Base-by-base conservation (phyloP, 768 basidiomycete species). In the Tricholoma sp. region DNA sequence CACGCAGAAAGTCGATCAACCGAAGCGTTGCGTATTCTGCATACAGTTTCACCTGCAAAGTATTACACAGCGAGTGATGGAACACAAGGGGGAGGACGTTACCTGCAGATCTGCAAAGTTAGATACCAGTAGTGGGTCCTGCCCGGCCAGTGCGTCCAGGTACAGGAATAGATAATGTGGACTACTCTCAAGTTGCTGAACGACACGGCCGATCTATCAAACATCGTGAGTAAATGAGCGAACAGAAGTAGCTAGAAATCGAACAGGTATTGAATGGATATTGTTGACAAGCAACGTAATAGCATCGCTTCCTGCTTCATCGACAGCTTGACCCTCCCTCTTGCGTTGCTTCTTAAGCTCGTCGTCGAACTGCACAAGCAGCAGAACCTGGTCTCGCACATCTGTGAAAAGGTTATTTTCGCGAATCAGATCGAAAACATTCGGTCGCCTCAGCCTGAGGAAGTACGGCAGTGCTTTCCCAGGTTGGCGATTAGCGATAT, bases 331-430 rank as follows among this genome's bases (percentile, higher is more conserved):
- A 0, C 75, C 79, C 6, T 74, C 74, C 56, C 69, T 68, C 60
- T 75, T 76, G 20, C 79, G 76, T 65, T 80, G 82, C 61, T 83
- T 82, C 71, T 84, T 83, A 31, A 95, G 74, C 67, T 96, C 92
- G 55, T 91, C 86, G 63, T 98, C 96, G 59, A 98, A 98, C 65
- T 98, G 93, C 11, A 99, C 88, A 1, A 99, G 83, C 10, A 94
- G 76, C 2, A 97, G 74, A 15, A 91, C 94, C 70, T 97, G 94
- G 65, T 98, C 94, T 65, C 91, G 89, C 2, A 99, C 91, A 54
- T 91, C 92, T 20, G 94, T 91, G 70, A 97, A 99, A 6, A 99
- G 75, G 64, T 96, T 96, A 66, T 97, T 78, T 53, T 97, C 93
- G 34, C 89, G 80, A 63, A 99, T 97, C 55, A 99, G 85, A 57